Conservation (phyloP, 1,284 basidiomycete genomes). For the Sporisorium graminicola region DNA sequence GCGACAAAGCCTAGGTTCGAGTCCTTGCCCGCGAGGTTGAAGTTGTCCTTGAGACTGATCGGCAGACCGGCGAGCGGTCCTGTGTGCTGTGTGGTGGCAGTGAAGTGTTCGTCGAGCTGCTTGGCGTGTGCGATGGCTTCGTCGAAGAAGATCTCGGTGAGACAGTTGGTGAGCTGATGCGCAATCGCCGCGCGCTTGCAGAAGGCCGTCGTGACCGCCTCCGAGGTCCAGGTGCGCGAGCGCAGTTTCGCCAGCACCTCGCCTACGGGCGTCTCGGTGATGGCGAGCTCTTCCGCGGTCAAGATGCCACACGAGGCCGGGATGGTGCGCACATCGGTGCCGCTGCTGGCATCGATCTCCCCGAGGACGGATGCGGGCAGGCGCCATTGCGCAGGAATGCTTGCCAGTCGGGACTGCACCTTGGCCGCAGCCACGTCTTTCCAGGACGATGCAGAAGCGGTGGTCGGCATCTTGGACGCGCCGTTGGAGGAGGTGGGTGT, state of each 20-base stretch:
- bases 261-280: constrained; percentile 33
- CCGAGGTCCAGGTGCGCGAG: constrained; percentile 31
- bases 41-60: constrained; percentile 49
- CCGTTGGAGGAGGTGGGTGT: constrained; percentile 11
- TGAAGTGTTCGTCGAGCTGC: constrained; percentile 21
- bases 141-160: constrained; percentile 48
- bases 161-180: constrained; percentile 55
- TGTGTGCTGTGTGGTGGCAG: constrained; percentile 8
- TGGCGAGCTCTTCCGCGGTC: constrained; percentile 29
- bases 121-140: constrained; percentile 39
- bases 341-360: constrained; percentile 12
- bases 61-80: constrained; percentile 47
- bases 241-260: constrained; percentile 24
- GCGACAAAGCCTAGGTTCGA: constrained; percentile 47
- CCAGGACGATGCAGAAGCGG: constrained; percentile 25
- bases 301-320: constrained; percentile 38
- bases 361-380: constrained; percentile 20
- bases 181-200: constrained; percentile 55
- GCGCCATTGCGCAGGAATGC: constrained; percentile 36
- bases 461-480: constrained; percentile 16
- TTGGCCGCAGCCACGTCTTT: constrained; percentile 35
- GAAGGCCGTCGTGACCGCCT: constrained; percentile 43
- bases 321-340: constrained; percentile 33
- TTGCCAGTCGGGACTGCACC: constrained; percentile 28
- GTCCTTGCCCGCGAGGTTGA: constrained; percentile 45